Evolutionary conservation across 116 monocot genomes (phyloP), one percentile per base, ranked within the genome.

Genomic region (Posidonia oceanica): DNA sequence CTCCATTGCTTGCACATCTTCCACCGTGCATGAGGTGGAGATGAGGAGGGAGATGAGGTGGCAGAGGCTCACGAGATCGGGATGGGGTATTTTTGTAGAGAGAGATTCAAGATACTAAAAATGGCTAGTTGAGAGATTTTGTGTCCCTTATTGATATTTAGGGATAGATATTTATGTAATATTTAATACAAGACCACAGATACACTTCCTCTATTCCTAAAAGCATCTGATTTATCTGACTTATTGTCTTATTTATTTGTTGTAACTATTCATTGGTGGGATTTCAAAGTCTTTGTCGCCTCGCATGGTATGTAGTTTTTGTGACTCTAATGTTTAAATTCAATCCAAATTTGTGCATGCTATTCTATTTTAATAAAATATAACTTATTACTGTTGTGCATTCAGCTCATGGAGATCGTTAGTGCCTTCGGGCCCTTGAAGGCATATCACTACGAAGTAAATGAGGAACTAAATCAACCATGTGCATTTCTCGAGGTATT

Each of bases 401-500:
- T 76, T 58, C 80, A 98, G 98, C 70, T 98, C 56, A 75, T 86
- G 84, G 90, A 87, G 53, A 83, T 98, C 65, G 84, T 78, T 58
- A 79, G 81, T 76, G 80, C 79, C 3, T 98, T 90, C 77, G 98
- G 98, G 4, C 55, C 42, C 44, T 72, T 98, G 67, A 88, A 75
- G 66, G 82, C 87, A 29, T 98, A 79, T 74, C 90, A 70, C 71
- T 90, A 90, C 73, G 79, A 82, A 67, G 77, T 79, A 54, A 98
- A 75, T 72, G 71, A 77, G 52, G 83, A 84, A 66, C 72, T 93
- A 12, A 78, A 87, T 65, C 80, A 76, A 54, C 66, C 80, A 67
- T 93, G 88, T 75, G 98, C 88, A 41, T 93, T 90, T 75, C 68
- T 98, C 63, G 98, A 98, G 98, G 98, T 93, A 87, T 39, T 42